These are phyloP conservation scores for Aureobasidium leucospermi DNA, from an alignment of 2,329 filamentous ascomycete genomes.

Conservation along the genomic window DNA sequence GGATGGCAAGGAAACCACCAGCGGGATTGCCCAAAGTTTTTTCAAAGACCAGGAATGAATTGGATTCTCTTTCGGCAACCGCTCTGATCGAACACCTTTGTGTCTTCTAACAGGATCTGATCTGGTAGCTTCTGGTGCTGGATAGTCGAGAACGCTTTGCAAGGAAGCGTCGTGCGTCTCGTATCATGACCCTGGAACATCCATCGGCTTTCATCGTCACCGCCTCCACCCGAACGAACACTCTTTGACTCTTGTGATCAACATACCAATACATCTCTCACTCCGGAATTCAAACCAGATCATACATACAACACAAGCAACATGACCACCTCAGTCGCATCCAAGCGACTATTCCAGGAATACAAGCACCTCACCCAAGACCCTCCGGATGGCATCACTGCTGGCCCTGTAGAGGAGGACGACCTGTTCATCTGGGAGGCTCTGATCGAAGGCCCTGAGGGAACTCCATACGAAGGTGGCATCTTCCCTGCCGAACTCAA, in stretches of 20 bases:
- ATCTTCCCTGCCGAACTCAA: constrained; percentile 91
- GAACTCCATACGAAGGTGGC: constrained; percentile 91
- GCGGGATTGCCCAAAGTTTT: too few species aligned
- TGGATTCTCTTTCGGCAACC: too few species aligned
- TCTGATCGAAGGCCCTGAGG: constrained; percentile 88
- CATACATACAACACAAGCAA: neutral
- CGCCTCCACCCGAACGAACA: neutral
- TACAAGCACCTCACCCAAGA: constrained; percentile 91
- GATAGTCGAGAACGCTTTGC: too few species aligned
- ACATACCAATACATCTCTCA: neutral
- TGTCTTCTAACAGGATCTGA: too few species aligned
- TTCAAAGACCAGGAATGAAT: too few species aligned
- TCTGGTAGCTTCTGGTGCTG: too few species aligned
- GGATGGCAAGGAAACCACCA: too few species aligned
- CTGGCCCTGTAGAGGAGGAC: constrained; percentile 86
- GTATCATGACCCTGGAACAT: neutral
- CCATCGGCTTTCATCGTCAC: neutral
- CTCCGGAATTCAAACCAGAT: neutral
- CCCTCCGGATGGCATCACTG: constrained; percentile 95
- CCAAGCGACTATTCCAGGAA: constrained; percentile 84
- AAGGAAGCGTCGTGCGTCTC: neutral
- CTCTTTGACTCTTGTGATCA: neutral
- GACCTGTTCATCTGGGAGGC: constrained; percentile 96
- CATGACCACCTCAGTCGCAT: constrained; percentile 42
- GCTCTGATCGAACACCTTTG: too few species aligned